Evolutionary conservation across 2,329 filamentous ascomycete genomes (phyloP).

Genomic region (Lachnum nothofagi): DNA sequence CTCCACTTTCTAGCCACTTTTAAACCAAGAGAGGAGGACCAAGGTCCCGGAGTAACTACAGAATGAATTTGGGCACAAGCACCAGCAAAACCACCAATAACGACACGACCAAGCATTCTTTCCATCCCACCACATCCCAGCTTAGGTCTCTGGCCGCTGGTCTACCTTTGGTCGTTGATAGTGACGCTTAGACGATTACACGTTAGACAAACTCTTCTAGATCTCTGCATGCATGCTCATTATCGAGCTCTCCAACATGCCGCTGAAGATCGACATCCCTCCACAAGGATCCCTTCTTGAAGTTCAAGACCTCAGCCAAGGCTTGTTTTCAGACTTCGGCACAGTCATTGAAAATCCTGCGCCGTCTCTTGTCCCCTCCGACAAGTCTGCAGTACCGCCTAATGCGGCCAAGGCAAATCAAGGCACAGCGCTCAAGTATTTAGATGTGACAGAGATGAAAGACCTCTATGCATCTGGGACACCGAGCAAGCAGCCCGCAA

Average conservation of each 20-base stretch:
- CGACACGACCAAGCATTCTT: no score
- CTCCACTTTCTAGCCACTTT: no score
- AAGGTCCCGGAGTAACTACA: no score
- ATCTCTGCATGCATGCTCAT: no score
- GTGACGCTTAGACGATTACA: no score
- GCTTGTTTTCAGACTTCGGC: conserved; percentile 73
- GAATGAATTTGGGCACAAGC: no score
- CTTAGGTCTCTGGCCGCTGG: no score
- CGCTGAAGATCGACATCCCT: conserved; percentile 15
- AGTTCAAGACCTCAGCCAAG: conserved; percentile 61
- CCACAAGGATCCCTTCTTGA: conserved; percentile 38
- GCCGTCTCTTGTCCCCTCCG: conserved; percentile 47
- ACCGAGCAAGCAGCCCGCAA: conserved; percentile 51
- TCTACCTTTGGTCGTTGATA: no score
- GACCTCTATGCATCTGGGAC: conserved; percentile 63
- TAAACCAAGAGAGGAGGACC: no score
- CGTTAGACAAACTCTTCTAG: no score
- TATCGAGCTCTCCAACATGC: conserved; percentile 16
- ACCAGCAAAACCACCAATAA: no score
- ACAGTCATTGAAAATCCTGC: conserved; percentile 73
- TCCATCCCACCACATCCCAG: no score
- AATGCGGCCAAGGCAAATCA: conserved; percentile 68
- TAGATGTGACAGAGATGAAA: conserved; percentile 66
- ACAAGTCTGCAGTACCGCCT: conserved; percentile 32
- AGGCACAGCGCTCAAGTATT: conserved; percentile 81